Evolutionary conservation across 2,329 filamentous ascomycete species (phyloP).

Genomic region (Arthrobotrys sphaeroides): DNA sequence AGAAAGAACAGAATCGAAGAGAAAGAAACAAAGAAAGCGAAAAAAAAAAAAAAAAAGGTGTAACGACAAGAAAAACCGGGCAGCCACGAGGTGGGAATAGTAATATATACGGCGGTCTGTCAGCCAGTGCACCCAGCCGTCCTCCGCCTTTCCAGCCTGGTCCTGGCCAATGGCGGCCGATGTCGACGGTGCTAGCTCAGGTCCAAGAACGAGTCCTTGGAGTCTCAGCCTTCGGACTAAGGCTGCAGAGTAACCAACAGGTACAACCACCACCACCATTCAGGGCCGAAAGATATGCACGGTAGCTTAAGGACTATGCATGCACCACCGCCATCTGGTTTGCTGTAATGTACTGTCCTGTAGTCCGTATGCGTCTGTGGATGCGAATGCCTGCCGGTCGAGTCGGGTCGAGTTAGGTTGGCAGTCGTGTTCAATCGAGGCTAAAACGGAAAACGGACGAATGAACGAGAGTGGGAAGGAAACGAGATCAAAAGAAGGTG

Average conservation of each 20-base stretch:
- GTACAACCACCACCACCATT: slow-evolving; percentile 14
- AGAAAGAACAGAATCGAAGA: slow-evolving; percentile 18
- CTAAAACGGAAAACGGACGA: slow-evolving; percentile 18
- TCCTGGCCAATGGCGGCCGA: slow-evolving; percentile 34
- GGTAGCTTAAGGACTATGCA: slow-evolving; percentile 49
- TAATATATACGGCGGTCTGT: slow-evolving; percentile 40
- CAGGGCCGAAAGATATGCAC: slow-evolving; percentile 25
- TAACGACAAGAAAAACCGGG: slow-evolving; percentile 23
- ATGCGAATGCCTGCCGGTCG: too few species aligned
- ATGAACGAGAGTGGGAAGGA: neutral
- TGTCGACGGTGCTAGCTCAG: slow-evolving; percentile 13
- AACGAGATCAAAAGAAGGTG: neutral
- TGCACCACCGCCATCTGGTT: slow-evolving; percentile 24
- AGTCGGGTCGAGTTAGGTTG: slow-evolving; percentile 16
- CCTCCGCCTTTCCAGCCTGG: slow-evolving; percentile 22
- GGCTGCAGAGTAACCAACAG: slow-evolving; percentile 24
- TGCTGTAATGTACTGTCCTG: neutral
- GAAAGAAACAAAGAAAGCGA: neutral
- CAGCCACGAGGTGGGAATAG: slow-evolving; percentile 28
- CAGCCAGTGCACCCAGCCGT: slow-evolving; percentile 46
- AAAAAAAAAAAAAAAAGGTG: slow-evolving; percentile 31
- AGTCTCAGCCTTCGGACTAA: slow-evolving; percentile 50
- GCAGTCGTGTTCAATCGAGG: slow-evolving; percentile 24
- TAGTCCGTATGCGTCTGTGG: too few species aligned
- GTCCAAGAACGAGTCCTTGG: too few species aligned